phyloP scores from a whole-genome alignment of 2,329 filamentous ascomycete genomes.

The Colletotrichum echinochloae region DNA sequence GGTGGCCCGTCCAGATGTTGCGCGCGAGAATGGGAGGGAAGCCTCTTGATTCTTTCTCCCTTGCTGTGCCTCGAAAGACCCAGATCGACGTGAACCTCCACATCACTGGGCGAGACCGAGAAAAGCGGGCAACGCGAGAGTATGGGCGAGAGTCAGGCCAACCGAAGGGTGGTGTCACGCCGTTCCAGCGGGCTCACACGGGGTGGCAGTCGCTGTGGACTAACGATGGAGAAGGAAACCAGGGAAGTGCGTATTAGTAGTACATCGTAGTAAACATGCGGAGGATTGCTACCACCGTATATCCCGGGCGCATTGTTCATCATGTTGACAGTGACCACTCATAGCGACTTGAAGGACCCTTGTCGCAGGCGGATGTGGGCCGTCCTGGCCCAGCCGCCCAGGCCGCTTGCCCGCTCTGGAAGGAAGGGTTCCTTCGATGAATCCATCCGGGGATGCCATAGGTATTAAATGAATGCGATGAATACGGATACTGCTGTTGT shows the following conservation, averaged over 20 bases:
- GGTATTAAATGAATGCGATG: no score
- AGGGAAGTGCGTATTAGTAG: no score
- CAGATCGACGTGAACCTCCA: constrained; percentile 36
- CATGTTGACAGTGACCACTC: constrained; percentile 5
- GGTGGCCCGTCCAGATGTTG: neutral
- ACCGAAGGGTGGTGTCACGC: constrained; percentile 2
- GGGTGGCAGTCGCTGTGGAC: constrained; percentile 21
- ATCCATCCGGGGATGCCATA: constrained; percentile 27
- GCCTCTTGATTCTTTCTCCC: constrained; percentile 11
- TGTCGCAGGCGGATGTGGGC: neutral
- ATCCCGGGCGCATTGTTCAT: constrained; percentile 1
- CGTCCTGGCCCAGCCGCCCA: constrained; percentile 15
- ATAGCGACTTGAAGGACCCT: neutral
- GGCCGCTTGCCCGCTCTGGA: constrained; percentile 17
- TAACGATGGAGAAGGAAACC: neutral
- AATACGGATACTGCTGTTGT: no score
- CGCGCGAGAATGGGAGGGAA: constrained; percentile 12
- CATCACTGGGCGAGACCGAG: constrained; percentile 30
- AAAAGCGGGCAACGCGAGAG: constrained; percentile 13
- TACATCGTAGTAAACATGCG: constrained; percentile 9
- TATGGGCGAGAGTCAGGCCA: constrained; percentile 34
- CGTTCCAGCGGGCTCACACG: constrained; percentile 29
- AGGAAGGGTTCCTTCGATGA: constrained; percentile 16
- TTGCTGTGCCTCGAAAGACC: constrained; percentile 39
- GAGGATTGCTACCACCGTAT: constrained; percentile 15